Evolutionary conservation across 805 yeast genomes (phyloP), one percentile per base, ranked within the genome.

Genomic region (Metschnikowia picachoensis): DNA sequence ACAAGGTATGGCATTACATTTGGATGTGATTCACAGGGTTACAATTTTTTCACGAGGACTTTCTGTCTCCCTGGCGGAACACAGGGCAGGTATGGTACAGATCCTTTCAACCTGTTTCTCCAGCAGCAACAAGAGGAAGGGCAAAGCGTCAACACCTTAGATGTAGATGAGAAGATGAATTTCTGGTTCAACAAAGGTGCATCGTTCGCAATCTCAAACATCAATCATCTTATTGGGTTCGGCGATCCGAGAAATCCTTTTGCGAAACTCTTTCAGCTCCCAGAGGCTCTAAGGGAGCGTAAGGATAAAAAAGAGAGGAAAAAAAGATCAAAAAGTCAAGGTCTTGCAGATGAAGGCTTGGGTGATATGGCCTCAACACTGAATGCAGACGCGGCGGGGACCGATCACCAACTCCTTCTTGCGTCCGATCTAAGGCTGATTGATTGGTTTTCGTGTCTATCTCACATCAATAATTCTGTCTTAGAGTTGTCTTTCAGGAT

Each of bases 111-210:
- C 39, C 54, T 44, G 48, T 65, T 66, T 44, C 52, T 65, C 39
- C 67, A 58, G 43, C 66, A 51, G 39, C 60, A 60, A 39, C 66
- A 51, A 32, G 62, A 57, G 27, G 55, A 52, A 30, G 57, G 51
- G n/a, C 56, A 47, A 35, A 50, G 50, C 30, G 52, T 67, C 1
- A 68, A 68, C 48, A 52, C 70, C 6, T 56, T 68, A 25, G 56
- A 52, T 25, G 40, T 48, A 11, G 52, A 49, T n/a, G 82, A 79
- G 37, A 77, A 78, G 51, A 64, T 77, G 57, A 82, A 80, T 47
- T 85, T 85, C 56, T 87, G 89, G 86, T 83, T 82, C 58, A 84
- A 85, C 56, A 84, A 85, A 59, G 82, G 88, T 1, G 78, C 90
- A 3, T 75, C 82, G 33, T 85, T 87, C 70, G 92, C 94, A 2